Conservation (phyloP, 345 rosid genomes). For the Sisymbrium altissimum region DNA sequence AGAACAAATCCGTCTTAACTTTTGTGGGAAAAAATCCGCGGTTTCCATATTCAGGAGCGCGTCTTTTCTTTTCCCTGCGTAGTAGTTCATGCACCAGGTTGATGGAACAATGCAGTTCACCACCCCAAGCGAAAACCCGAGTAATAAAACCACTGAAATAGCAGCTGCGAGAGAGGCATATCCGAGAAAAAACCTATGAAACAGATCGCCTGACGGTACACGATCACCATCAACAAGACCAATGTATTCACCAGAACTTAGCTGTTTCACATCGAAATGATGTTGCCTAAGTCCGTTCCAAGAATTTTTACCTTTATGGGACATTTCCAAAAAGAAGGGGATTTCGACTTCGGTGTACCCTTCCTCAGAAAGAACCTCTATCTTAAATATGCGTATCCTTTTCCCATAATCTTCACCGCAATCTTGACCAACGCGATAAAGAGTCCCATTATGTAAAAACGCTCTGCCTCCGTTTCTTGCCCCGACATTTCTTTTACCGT, state of each 20-base stretch:
- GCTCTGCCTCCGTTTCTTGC: constrained; percentile 97
- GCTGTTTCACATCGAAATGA: constrained; percentile 75
- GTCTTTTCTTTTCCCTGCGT: constrained; percentile 54
- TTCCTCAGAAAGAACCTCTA: constrained; percentile 58
- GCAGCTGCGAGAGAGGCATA: constrained; percentile 65
- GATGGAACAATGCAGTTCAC: constrained; percentile 81
- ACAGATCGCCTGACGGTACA: constrained; percentile 65
- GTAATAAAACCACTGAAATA: constrained; percentile 41
- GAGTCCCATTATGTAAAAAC: constrained; percentile 59
- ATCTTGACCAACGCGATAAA: constrained; percentile 96
- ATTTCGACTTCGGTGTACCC: constrained; percentile 79
- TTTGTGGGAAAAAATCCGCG: constrained; percentile 45
- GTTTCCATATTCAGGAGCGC: constrained; percentile 46
- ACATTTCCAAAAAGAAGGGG: constrained; percentile 44
- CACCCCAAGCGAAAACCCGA: constrained; percentile 65
- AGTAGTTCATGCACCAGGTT: constrained; percentile 67
- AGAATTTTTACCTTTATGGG: constrained; percentile 60
- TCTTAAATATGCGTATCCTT: constrained; percentile 53
- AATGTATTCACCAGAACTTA: constrained; percentile 78
- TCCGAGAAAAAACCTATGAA: constrained; percentile 57
- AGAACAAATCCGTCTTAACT: constrained; percentile 62
- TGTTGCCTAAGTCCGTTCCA: constrained; percentile 90
- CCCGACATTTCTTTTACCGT: constrained; percentile 48
- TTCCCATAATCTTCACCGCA: constrained; percentile 80
- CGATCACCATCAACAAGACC: constrained; percentile 91